Evolutionary conservation across 768 basidiomycete species (phyloP).

Genomic region (Russula sp.): DNA sequence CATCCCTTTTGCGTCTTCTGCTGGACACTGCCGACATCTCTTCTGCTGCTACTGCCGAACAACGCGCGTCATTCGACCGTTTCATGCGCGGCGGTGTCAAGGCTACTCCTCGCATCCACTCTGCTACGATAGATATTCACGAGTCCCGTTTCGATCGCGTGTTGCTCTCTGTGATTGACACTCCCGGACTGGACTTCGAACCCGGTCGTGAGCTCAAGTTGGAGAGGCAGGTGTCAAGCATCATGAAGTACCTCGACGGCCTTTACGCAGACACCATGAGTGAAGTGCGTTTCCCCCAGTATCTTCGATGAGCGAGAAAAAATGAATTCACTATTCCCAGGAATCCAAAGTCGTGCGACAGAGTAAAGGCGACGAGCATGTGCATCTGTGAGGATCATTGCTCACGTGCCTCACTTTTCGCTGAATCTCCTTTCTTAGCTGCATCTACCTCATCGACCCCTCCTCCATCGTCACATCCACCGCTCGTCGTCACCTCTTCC

Average conservation of each 20-base stretch:
- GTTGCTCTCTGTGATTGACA: slow-evolving; percentile 76
- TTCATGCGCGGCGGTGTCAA: slow-evolving; percentile 60
- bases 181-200: slow-evolving; percentile 75
- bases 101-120: slow-evolving; percentile 56
- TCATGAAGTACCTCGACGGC: slow-evolving; percentile 74
- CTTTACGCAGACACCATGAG: slow-evolving; percentile 85
- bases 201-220: slow-evolving; percentile 69
- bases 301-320: background rate
- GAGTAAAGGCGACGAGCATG: slow-evolving; percentile 84
- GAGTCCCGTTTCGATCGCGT: slow-evolving; percentile 79
- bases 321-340: slow-evolving; percentile 33
- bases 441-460: slow-evolving; percentile 84
- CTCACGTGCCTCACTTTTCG: background rate
- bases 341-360: slow-evolving; percentile 86
- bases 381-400: slow-evolving; percentile 64
- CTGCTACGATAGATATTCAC: slow-evolving; percentile 73
- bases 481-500: slow-evolving; percentile 46
- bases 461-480: slow-evolving; percentile 54
- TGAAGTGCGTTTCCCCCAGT: slow-evolving; percentile 47
- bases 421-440: slow-evolving; percentile 37
- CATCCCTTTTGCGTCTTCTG: slow-evolving; percentile 70
- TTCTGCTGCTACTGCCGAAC: slow-evolving; percentile 68
- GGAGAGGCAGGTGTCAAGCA: slow-evolving; percentile 66
- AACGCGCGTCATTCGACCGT: slow-evolving; percentile 54
- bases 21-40: slow-evolving; percentile 83